Evolutionary conservation across 2,329 filamentous ascomycete species (phyloP).

Genomic region (Mollisia scopiformis): DNA sequence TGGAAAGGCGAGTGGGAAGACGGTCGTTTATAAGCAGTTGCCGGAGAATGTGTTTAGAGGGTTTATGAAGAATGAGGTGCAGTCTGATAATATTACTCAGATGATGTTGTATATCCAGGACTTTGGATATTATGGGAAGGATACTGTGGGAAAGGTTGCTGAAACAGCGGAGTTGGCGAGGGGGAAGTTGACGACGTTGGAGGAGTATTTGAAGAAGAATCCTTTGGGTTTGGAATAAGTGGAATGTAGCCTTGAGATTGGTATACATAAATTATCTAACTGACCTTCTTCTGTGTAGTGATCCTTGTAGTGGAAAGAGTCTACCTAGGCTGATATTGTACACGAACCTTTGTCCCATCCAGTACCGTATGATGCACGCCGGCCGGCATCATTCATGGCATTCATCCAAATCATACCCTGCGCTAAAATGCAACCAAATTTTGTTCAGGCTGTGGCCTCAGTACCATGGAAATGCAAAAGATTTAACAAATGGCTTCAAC

Average conservation of each 20-base stretch:
- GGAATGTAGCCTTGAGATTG: too few species aligned
- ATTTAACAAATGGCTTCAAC: background rate
- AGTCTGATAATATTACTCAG: slow-evolving; percentile 26
- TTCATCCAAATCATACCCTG: too few species aligned
- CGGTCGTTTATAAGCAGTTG: slow-evolving; percentile 13
- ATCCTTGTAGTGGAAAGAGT: too few species aligned
- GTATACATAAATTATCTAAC: too few species aligned
- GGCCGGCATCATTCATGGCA: too few species aligned
- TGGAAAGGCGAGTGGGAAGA: slow-evolving; percentile 18
- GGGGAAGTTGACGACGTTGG: slow-evolving; percentile 37
- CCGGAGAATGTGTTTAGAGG: background rate
- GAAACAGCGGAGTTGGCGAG: slow-evolving; percentile 35
- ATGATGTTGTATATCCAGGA: slow-evolving; percentile 32
- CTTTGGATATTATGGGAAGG: slow-evolving; percentile 41
- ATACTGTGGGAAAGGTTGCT: slow-evolving; percentile 34
- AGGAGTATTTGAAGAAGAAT: slow-evolving; percentile 39
- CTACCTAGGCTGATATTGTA: too few species aligned
- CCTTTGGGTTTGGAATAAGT: slow-evolving; percentile 15
- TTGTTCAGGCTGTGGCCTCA: too few species aligned
- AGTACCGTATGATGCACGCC: too few species aligned
- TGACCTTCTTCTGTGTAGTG: too few species aligned
- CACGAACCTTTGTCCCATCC: too few species aligned
- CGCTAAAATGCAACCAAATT: too few species aligned
- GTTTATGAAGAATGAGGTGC: background rate
- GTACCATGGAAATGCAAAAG: background rate